These are phyloP conservation scores for Aureobasidium sp. DNA, from an alignment of 2,329 filamentous ascomycete genomes.

Conservation along the genomic window DNA sequence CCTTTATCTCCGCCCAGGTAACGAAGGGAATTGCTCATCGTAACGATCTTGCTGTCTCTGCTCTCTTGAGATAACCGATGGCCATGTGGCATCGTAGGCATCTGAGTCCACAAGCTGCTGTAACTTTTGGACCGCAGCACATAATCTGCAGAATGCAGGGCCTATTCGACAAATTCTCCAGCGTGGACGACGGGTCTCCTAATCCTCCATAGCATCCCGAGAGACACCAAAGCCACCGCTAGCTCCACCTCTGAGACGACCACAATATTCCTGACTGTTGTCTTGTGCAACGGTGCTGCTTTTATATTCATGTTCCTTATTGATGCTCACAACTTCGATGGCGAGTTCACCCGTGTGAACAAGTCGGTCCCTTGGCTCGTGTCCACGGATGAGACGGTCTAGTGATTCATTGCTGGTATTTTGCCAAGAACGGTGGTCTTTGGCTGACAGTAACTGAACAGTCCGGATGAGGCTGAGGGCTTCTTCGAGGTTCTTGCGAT, in stretches of 20 bases:
- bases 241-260: neutral
- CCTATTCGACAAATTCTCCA: neutral
- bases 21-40: neutral
- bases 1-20: neutral
- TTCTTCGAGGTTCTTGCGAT: constrained; percentile 6
- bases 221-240: neutral
- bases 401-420: neutral
- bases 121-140: neutral
- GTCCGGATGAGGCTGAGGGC: constrained; percentile 4
- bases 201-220: neutral
- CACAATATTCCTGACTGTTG: neutral
- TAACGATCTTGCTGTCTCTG: neutral
- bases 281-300: neutral
- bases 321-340: neutral
- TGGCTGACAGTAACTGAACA: neutral
- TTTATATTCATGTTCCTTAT: neutral
- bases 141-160: neutral
- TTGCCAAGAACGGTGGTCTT: neutral
- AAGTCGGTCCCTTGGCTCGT: neutral
- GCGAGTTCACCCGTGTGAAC: neutral
- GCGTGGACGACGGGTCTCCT: neutral
- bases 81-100: neutral
- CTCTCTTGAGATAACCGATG: neutral
- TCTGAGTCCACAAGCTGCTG: neutral
- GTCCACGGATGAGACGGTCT: neutral